Base-by-base conservation (phyloP, 495 filamentous ascomycete genomes). In the Daldinia loculata region DNA sequence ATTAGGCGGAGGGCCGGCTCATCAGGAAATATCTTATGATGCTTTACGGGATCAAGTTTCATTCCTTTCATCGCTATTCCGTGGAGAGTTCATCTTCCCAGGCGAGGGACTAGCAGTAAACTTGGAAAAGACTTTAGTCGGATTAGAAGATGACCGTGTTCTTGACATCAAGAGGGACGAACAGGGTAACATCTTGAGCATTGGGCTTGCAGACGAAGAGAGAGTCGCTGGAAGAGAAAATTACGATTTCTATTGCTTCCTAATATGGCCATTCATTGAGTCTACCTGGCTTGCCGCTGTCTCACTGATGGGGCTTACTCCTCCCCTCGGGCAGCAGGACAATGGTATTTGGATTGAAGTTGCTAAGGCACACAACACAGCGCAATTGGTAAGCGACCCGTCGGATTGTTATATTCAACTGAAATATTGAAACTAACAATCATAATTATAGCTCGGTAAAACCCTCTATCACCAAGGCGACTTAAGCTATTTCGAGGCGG, bases 201-300 rank as follows among this genome's bases (percentile, higher is more conserved):
- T 97, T 11, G 92, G 91, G 15, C 83, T 98, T n/a, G 89, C 90
- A 7, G 88, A 91, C 15, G 76, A 84, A 2, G 95, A 99, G 78
- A 85, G 94, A 22, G 81, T 84, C 2, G 88, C 85, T 38, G 95
- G 95, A 2, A 83, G 95, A 24, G 95, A 98, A 76, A 97, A 97
- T 74, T 98, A 90, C 76, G 95, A 98, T 74, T 99, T 98, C 79
- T 98, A 99, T 80, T 97, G 94, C 79, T 98, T 98, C 84, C 80
- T 98, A 22, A 93, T 98, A 68, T 98, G 95, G 95, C 95, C 95
- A 0, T 98, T 98, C 73, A 93, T 98, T 62, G 95, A 99, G 76
- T 90, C 93, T 0, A 88, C 84, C 52, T 99, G 95, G 95, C 88
- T 98, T 14, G 94, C 92, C 6, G 90, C 93, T 0, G 90, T 98